These are phyloP conservation scores for Phylloporus sp. DNA, from an alignment of 768 basidiomycete species.

Conservation along the genomic window DNA sequence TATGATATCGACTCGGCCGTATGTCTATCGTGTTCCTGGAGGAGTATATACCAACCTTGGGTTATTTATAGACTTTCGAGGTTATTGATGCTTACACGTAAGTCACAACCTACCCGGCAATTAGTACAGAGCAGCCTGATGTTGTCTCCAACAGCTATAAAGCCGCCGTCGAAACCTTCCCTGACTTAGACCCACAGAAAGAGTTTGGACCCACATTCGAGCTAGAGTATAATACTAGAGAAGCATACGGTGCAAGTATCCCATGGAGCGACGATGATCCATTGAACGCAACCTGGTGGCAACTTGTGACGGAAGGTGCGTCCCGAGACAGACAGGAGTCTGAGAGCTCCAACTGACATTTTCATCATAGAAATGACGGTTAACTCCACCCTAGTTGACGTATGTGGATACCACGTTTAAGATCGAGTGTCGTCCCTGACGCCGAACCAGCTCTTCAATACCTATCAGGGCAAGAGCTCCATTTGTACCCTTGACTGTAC, in stretches of 20 bases:
- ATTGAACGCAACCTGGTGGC: slow-evolving; percentile 82
- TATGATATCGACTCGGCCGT: slow-evolving; percentile 53
- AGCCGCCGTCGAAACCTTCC: slow-evolving; percentile 56
- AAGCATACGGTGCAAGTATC: slow-evolving; percentile 54
- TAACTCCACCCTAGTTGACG: slow-evolving; percentile 55
- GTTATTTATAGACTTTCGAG: slow-evolving; percentile 60
- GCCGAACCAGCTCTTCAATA: slow-evolving; percentile 53
- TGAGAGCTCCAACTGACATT: neutral
- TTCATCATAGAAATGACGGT: slow-evolving; percentile 50
- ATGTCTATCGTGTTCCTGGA: slow-evolving; percentile 18
- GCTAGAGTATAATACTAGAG: slow-evolving; percentile 66
- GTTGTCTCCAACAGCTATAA: slow-evolving; percentile 47
- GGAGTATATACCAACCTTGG: slow-evolving; percentile 1
- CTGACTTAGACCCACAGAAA: slow-evolving; percentile 55
- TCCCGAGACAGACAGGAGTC: slow-evolving; percentile 6
- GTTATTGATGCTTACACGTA: slow-evolving; percentile 76
- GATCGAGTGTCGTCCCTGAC: slow-evolving; percentile 1
- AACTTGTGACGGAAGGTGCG: slow-evolving; percentile 68
- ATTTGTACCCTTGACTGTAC: slow-evolving; percentile 52
- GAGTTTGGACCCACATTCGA: slow-evolving; percentile 56
- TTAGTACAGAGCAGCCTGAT: neutral
- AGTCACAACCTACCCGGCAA: slow-evolving; percentile 19
- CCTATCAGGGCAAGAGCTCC: slow-evolving; percentile 69
- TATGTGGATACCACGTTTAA: slow-evolving; percentile 28
- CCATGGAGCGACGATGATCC: slow-evolving; percentile 64